Evolutionary conservation across 768 basidiomycete genomes (phyloP), one percentile per base, ranked within the genome.

Genomic region (Trametes gibbosa): DNA sequence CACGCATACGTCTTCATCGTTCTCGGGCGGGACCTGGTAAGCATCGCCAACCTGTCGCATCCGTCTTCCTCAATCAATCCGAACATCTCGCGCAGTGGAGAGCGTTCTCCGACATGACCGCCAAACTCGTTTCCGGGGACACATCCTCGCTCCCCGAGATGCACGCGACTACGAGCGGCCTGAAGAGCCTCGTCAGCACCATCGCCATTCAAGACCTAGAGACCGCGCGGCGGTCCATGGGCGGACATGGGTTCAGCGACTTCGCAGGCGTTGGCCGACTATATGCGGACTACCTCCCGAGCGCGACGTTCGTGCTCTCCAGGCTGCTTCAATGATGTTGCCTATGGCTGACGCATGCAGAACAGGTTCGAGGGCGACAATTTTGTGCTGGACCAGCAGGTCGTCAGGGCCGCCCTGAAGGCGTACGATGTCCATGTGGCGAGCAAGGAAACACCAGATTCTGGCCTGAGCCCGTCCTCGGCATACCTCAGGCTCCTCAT

Each of bases 291-390:
- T 83, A 83, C 61, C 74, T 88, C 2, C 87, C 88, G 0, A 77
- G 80, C 52, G 81, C 77, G 24, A 89, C 88, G 84, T 87, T 65
- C 10, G 82, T 74, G 23, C 42, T 6, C 9, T 35, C 19, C n/a
- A n/a, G n/a, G n/a, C 24, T 9, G 17, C 12, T 3, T 12, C 8
- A 27, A 13, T 14, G 8, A 6, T n/a, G 25, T n/a, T 29, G 7
- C 24, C 7, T 9, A 5, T 23, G 3, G 12, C 35, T 21, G 4
- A 47, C n/a, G 16, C 17, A 17, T 41, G 32, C 5, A 32, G 42
- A 0, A 6, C 59, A 87, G 86, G 2, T 90, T 82, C 62, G 89
- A 91, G 73, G 89, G 89, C 14, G 90, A 92, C 66, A 91, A 92
- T 67, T 90, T 81, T 60, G 85, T 90, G 5, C 78, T 92, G 12